Base-by-base conservation (phyloP, 2,329 filamentous ascomycete species). In the Neopestalotiopsis sp. region DNA sequence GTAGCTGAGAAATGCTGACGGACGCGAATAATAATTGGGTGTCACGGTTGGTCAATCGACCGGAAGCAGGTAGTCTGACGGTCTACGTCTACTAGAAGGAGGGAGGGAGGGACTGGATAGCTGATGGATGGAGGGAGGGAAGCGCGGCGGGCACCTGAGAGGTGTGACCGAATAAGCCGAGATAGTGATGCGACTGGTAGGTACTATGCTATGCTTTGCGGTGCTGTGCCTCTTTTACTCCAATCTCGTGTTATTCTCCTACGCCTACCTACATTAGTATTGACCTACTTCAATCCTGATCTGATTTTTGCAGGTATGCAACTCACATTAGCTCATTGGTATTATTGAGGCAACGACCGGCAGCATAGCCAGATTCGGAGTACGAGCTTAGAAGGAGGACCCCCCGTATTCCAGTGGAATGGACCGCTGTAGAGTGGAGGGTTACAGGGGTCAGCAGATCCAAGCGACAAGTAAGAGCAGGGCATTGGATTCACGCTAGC, bases 1-100 rank as follows among this genome's bases (percentile, higher is more conserved):
- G n/a, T 24, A 59, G 24, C 10, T 34, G 59, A 62, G 59, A 59
- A 62, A 62, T 62, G 59, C 59, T 62, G 57, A 59, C 34, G 10
- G 34, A 38, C 34, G 34, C 34, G 34, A 38, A 38, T 38, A 38
- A 38, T 38, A 38, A 38, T 38, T 38, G 34, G 34, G 34, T 53
- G 45, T 53, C 45, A 20, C 45, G 45, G 17, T 24, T 24, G 45
- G 34, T 38, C 34, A 38, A 38, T 38, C 10, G 34, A 38, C 10
- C 34, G 34, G 34, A 7, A 38, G 24, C 24, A 28, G 24, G 24
- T 28, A 28, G 24, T 28, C 24, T 28, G 24, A 28, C 24, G 24
- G 34, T 38, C 34, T 38, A 38, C 34, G 10, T 10, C 34, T 38
- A 38, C 34, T 38, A 38, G 34, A 38, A 10, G 34, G 10, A 38